A percentile compares a stretch with the other conserved stretches of the same genome.
phyloP scores from a whole-genome alignment of 2,329 filamentous ascomycete species.

The Cladosporium cucumerinum region DNA sequence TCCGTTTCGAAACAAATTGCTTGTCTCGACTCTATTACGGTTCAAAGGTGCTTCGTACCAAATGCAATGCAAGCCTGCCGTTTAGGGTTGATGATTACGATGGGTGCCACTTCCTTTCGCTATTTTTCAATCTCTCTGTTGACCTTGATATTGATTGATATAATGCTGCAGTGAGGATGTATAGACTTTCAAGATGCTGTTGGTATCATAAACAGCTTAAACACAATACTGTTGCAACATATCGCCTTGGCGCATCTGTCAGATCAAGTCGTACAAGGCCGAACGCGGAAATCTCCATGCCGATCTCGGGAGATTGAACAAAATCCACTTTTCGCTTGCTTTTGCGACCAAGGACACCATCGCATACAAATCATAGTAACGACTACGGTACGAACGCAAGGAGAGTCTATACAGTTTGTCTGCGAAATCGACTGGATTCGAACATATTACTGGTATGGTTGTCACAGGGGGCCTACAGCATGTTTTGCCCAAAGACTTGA shows the following conservation, averaged over 20 bases:
- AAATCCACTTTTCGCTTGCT: background rate
- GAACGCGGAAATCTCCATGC: background rate
- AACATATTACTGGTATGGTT: background rate
- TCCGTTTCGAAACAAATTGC: too few species aligned
- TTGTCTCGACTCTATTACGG: too few species aligned
- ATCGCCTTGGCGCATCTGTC: too few species aligned
- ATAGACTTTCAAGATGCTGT: too few species aligned
- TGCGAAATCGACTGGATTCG: background rate
- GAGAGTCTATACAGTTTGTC: background rate
- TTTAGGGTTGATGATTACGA: background rate
- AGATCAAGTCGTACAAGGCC: background rate
- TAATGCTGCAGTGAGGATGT: background rate
- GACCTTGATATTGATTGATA: background rate
- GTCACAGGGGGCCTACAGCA: background rate
- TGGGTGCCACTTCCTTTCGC: background rate
- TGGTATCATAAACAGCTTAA: too few species aligned
- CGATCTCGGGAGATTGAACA: background rate
- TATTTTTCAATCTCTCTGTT: background rate
- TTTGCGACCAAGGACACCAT: too few species aligned
- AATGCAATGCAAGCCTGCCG: too few species aligned
- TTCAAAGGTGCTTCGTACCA: too few species aligned
- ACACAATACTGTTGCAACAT: too few species aligned
- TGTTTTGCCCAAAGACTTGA: slow-evolving; percentile 15
- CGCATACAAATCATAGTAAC: too few species aligned
- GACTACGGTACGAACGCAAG: too few species aligned